Percentiles rank a stretch among this genome's conserved stretches.
These are phyloP conservation scores for Podaxis sp. DNA, from an alignment of 768 basidiomycete genomes.

Conservation along the genomic window DNA sequence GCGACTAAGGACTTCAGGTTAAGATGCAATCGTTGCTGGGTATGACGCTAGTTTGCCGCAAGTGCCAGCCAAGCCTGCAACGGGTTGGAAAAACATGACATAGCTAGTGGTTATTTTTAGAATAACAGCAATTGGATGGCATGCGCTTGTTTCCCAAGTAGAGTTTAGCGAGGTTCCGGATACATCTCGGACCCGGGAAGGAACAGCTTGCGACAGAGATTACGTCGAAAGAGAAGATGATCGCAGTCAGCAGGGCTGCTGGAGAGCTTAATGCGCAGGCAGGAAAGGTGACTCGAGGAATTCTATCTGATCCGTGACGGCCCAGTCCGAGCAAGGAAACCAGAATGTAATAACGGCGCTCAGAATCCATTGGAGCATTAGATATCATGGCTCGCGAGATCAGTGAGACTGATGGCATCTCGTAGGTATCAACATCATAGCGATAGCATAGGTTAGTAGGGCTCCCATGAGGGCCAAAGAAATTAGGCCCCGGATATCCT, in stretches of 20 bases:
- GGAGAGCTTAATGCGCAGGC: conserved; percentile 32
- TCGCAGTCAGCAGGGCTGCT: conserved; percentile 40
- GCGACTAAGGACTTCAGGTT: not conserved
- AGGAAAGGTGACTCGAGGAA: conserved; percentile 31
- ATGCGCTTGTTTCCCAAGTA: not conserved
- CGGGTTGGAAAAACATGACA: not conserved
- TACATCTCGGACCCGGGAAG: conserved; percentile 35
- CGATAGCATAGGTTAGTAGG: no score
- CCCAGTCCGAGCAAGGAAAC: conserved; percentile 42
- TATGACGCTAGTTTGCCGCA: conserved; percentile 27
- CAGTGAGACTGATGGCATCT: not conserved
- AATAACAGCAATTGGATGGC: not conserved
- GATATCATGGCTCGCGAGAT: not conserved
- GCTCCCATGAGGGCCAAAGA: no score
- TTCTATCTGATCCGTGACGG: conserved; percentile 31
- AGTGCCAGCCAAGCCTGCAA: conserved; percentile 51
- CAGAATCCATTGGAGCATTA: not conserved
- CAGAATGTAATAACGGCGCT: conserved; percentile 50
- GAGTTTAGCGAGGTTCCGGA: conserved; percentile 29
- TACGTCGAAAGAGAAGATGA: conserved; percentile 47
- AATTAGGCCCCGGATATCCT: no score
- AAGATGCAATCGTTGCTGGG: not conserved
- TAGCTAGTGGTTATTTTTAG: not conserved
- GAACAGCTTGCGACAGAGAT: conserved; percentile 40
- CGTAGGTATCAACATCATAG: not conserved